Base-by-base conservation (phyloP, 352 stramenopile species). In the Phytopythium boreale region DNA sequence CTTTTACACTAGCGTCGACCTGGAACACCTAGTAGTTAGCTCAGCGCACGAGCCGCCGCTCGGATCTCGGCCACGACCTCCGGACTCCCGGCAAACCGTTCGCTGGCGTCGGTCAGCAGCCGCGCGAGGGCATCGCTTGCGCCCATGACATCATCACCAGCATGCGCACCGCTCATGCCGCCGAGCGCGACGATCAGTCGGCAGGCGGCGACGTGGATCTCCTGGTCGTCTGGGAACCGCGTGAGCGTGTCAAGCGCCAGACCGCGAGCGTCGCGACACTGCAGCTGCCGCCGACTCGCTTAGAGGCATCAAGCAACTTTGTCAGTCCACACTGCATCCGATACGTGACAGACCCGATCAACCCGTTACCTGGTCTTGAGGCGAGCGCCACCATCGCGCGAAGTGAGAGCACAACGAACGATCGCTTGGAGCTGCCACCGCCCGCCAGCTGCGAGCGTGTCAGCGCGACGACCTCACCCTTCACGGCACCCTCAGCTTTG, bases 261-360 rank as follows among this genome's bases (percentile, higher is more conserved):
- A 2, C 10, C 24, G 55, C 66, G 60, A 2, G 72, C 24, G 6
- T 63, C 66, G 11, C 58, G 56, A 37, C 67, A 63, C n/a, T 57
- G 47, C 2, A 74, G 61, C 19, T 64, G 67, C 22, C 56, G 10
- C 51, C 37, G n/a, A 68, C 39, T 31, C 31, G 37, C 14, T 71
- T 29, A 7, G 12, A 37, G 12, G 7, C 49, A 6, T 12, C 22
- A 14, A 55, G 3, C 47, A 4, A 15, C n/a, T 1, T 47, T 15
- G 47, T 36, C 12, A 34, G 44, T 22, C 44, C 20, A 22, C 19
- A 47, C 41, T 47, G 41, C 41, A 11, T 27, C 44, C 44, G 11
- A 4, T 1, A 1, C 44, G 44, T 6, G 19, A 52, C 4, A 52
- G 14, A 4, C 22, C 11, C 27, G 5, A 52, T 22, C 19, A 4